A percentile compares a stretch with the other conserved stretches of the same genome.
Conservation (phyloP, 2,329 filamentous ascomycete genomes). For the Aaosphaeria pasadenensis region DNA sequence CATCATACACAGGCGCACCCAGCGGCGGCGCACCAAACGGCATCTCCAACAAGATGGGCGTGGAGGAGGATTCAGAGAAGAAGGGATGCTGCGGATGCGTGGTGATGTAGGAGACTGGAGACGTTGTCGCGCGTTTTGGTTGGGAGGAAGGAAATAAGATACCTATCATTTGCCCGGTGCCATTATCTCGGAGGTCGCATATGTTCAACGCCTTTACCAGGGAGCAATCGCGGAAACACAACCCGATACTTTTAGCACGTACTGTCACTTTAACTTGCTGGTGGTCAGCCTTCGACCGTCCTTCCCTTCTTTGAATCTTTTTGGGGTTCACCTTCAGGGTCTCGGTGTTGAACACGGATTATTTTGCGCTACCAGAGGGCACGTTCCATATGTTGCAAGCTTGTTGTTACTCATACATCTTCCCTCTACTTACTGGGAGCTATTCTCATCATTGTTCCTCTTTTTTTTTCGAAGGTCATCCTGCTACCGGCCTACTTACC, state of each 20-base stretch:
- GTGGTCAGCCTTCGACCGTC: constrained; percentile 11
- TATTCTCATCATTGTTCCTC: constrained; percentile 7
- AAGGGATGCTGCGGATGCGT: constrained; percentile 80
- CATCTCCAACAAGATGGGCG: constrained; percentile 68
- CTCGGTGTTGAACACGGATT: constrained; percentile 30
- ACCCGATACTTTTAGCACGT: constrained; percentile 35
- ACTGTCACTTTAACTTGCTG: constrained; percentile 27
- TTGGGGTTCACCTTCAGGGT: constrained; percentile 12
- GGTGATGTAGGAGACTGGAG: constrained; percentile 64
- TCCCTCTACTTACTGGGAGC: constrained; percentile 12
- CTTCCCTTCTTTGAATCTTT: constrained; percentile 13
- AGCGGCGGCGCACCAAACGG: constrained; percentile 57
- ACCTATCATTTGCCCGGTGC: constrained; percentile 22
- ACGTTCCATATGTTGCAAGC: constrained; percentile 13
- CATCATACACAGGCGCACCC: constrained; percentile 72
- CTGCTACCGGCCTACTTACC: background rate
- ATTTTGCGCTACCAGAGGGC: constrained; percentile 18
- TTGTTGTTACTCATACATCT: constrained; percentile 3
- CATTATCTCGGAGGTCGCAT: constrained; percentile 14
- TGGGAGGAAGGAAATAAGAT: constrained; percentile 16
- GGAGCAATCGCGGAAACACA: constrained; percentile 14
- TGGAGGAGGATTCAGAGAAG: constrained; percentile 66
- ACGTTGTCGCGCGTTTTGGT: constrained; percentile 3
- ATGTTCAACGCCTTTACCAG: constrained; percentile 7
- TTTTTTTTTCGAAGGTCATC: constrained; percentile 6